These are phyloP conservation scores for Exophiala sp. DNA, from an alignment of 2,329 filamentous ascomycete species.

Conservation along the genomic window DNA sequence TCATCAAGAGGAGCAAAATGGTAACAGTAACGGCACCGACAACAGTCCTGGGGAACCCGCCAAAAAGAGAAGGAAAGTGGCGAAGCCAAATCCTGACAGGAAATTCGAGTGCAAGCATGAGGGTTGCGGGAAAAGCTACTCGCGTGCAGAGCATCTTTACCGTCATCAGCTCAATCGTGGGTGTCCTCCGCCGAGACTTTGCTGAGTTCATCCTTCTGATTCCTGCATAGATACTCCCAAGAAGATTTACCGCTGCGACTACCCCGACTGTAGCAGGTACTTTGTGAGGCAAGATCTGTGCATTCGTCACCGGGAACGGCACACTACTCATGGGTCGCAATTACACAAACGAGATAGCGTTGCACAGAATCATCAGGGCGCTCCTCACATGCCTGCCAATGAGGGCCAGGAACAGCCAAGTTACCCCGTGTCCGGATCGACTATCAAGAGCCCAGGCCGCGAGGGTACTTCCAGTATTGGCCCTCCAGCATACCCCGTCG, in stretches of 20 bases:
- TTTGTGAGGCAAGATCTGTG: slow-evolving; percentile 93
- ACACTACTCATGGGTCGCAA: slow-evolving; percentile 58
- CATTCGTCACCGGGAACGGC: slow-evolving; percentile 73
- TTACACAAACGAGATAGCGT: slow-evolving; percentile 46
- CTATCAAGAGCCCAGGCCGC: slow-evolving; percentile 8
- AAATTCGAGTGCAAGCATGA: slow-evolving; percentile 75
- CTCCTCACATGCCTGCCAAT: slow-evolving; percentile 17
- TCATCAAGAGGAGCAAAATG: slow-evolving; percentile 2
- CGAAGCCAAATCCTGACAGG: slow-evolving; percentile 44
- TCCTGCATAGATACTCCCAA: slow-evolving; percentile 70
- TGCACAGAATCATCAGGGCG: slow-evolving; percentile 30
- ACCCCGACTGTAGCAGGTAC: slow-evolving; percentile 77
- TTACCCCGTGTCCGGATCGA: slow-evolving; percentile 36
- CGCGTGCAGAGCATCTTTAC: slow-evolving; percentile 91
- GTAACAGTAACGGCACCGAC: neutral
- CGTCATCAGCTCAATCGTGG: slow-evolving; percentile 90
- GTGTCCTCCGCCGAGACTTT: slow-evolving; percentile 33
- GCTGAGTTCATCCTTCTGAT: neutral
- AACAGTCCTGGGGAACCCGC: slow-evolving; percentile 19
- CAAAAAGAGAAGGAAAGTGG: slow-evolving; percentile 42
- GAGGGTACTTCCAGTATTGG: slow-evolving; percentile 5
- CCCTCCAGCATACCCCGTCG: neutral
- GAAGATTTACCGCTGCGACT: slow-evolving; percentile 89
- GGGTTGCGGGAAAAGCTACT: slow-evolving; percentile 93
- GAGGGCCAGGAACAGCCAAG: slow-evolving; percentile 24